Conservation (phyloP, 2,329 filamentous ascomycete genomes). For the Sporothrix pallida region DNA sequence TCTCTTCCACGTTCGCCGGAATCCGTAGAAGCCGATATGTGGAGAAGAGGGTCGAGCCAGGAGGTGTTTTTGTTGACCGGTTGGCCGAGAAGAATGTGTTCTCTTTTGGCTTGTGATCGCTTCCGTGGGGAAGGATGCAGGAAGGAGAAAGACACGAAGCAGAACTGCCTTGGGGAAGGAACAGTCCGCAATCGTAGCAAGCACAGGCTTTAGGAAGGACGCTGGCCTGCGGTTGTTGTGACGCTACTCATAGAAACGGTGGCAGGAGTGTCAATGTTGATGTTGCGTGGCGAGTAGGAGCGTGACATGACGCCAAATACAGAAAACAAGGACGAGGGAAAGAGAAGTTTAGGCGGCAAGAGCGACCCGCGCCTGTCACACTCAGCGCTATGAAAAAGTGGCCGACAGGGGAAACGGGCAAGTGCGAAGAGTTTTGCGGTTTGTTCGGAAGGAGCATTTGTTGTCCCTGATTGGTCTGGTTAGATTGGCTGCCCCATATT, state of each 20-base stretch:
- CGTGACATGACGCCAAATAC: slow-evolving; percentile 34
- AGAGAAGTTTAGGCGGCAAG: slow-evolving; percentile 28
- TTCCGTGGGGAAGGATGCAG: not conserved
- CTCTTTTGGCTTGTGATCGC: slow-evolving; percentile 33
- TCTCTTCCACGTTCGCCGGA: not conserved
- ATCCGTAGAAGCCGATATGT: not conserved
- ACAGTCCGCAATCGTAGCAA: not conserved
- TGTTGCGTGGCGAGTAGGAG: slow-evolving; percentile 26
- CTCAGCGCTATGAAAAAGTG: slow-evolving; percentile 10
- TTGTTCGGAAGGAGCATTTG: slow-evolving; percentile 34
- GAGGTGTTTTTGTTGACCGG: not conserved
- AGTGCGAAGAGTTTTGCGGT: slow-evolving; percentile 30
- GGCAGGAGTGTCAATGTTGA: slow-evolving; percentile 16
- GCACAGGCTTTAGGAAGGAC: not conserved
- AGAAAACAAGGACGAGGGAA: not conserved
- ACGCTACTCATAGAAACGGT: not conserved
- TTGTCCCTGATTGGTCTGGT: slow-evolving; percentile 41
- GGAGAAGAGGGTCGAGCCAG: not conserved
- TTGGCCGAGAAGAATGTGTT: not conserved
- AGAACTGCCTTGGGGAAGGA: not conserved
- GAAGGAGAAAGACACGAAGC: not conserved
- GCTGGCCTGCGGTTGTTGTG: not conserved
- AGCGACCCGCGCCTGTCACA: slow-evolving; percentile 20
- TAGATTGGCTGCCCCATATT: not conserved
- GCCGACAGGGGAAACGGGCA: not conserved